Conservation (phyloP, 768 basidiomycete species). For the Calocera cornea region DNA sequence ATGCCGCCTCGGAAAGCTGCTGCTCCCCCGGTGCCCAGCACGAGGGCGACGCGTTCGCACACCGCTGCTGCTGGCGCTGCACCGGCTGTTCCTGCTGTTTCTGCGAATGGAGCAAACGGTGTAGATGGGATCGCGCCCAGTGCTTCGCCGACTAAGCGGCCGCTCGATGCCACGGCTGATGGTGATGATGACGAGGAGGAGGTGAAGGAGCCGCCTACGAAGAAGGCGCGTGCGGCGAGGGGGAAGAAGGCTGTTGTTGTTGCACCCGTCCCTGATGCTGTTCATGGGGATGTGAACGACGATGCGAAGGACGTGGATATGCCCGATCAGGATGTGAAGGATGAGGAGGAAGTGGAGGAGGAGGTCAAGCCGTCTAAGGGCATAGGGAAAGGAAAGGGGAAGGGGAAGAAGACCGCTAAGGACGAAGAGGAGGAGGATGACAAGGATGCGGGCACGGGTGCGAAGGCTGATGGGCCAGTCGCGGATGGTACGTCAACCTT, state of each 20-base stretch:
- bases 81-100: too few relatives aligned
- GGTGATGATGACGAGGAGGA: not conserved
- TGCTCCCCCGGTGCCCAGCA: constrained; percentile 16
- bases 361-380: constrained; percentile 16
- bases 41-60: constrained; percentile 9
- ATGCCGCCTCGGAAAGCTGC: constrained; percentile 9
- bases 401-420: constrained; percentile 19
- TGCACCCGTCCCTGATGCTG: too few relatives aligned
- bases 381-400: constrained; percentile 23
- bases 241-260: not conserved
- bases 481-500: constrained; percentile 28
- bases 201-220: not conserved
- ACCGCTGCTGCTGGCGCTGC: constrained; percentile 15
- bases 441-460: constrained; percentile 17
- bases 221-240: not conserved
- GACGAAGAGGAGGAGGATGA: constrained; percentile 18
- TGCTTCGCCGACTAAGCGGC: constrained; percentile 13
- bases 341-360: constrained; percentile 12
- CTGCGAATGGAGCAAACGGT: too few relatives aligned
- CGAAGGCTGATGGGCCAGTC: constrained; percentile 22
- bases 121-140: constrained; percentile 22
- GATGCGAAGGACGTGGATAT: not conserved
- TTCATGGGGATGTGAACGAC: not conserved
- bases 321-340: constrained; percentile 10
- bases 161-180: not conserved